These are phyloP conservation scores for Talaromyces funiculosus DNA, from an alignment of 2,329 filamentous ascomycete species.

Conservation along the genomic window DNA sequence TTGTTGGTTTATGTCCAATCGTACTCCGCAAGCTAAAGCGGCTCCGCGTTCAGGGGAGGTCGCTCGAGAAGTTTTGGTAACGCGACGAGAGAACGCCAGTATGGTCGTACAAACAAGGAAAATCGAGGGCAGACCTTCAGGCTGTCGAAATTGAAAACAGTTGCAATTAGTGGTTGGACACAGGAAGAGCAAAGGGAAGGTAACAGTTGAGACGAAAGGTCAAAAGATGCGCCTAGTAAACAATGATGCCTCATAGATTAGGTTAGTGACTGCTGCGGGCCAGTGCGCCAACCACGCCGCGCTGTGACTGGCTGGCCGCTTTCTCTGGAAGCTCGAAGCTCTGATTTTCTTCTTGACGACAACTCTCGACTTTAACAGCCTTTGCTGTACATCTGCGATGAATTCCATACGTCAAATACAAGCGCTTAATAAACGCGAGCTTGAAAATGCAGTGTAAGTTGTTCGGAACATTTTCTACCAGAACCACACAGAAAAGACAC, in stretches of 20 bases:
- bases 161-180: not conserved
- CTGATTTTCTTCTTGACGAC: not conserved
- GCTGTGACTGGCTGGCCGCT: slow-evolving; percentile 2
- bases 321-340: not conserved
- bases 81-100: not conserved
- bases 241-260: slow-evolving; percentile 8
- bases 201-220: not conserved
- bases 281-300: not conserved
- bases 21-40: slow-evolving; percentile 9
- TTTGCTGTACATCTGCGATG: slow-evolving; percentile 51
- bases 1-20: not conserved
- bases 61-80: slow-evolving; percentile 13
- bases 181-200: not conserved
- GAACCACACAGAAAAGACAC: too few species aligned
- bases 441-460: slow-evolving; percentile 78
- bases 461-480: not conserved
- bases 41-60: slow-evolving; percentile 28
- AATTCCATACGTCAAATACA: slow-evolving; percentile 91
- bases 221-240: slow-evolving; percentile 5
- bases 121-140: not conserved
- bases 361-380: not conserved
- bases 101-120: not conserved
- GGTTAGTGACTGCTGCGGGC: slow-evolving; percentile 4
- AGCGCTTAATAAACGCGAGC: slow-evolving; percentile 87
- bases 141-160: not conserved